Evolutionary conservation across 2,329 filamentous ascomycete genomes (phyloP).

Genomic region (Sporothrix inflata): DNA sequence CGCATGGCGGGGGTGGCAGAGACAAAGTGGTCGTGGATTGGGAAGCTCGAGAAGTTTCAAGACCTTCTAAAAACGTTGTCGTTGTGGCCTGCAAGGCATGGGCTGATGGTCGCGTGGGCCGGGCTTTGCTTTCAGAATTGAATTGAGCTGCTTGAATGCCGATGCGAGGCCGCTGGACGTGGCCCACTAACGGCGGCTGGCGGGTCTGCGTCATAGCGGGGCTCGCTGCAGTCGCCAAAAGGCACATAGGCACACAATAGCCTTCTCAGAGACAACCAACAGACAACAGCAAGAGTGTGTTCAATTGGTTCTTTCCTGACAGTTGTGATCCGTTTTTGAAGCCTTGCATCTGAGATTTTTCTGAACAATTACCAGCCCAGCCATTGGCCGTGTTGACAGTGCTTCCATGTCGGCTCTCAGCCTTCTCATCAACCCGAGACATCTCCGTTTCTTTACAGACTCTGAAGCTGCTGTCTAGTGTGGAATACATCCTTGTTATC

Average conservation of each 20-base stretch:
- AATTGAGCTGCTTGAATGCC: conserved; percentile 10
- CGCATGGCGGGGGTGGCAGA: conserved; percentile 43
- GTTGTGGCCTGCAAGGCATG: conserved; percentile 9
- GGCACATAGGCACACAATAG: background rate
- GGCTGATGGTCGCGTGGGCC: conserved; percentile 13
- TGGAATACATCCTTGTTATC: background rate
- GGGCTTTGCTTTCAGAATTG: conserved; percentile 22
- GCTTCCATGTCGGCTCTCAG: background rate
- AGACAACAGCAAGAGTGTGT: background rate
- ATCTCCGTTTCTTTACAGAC: background rate
- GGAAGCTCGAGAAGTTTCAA: background rate
- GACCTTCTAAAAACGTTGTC: background rate
- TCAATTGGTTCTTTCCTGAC: background rate
- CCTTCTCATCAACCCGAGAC: conserved; percentile 5
- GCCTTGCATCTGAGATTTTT: background rate
- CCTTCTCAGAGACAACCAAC: conserved; percentile 13
- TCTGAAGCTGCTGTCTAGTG: background rate
- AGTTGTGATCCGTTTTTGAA: background rate
- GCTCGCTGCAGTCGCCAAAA: background rate
- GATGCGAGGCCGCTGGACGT: conserved; percentile 11
- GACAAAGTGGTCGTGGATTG: background rate
- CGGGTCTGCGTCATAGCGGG: conserved; percentile 29
- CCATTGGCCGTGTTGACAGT: background rate
- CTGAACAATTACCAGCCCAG: no score
- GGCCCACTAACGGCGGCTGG: background rate